Evolutionary conservation across 2,329 filamentous ascomycete genomes (phyloP), one percentile per base, ranked within the genome.

Genomic region (Ophiosphaerella herpotricha): DNA sequence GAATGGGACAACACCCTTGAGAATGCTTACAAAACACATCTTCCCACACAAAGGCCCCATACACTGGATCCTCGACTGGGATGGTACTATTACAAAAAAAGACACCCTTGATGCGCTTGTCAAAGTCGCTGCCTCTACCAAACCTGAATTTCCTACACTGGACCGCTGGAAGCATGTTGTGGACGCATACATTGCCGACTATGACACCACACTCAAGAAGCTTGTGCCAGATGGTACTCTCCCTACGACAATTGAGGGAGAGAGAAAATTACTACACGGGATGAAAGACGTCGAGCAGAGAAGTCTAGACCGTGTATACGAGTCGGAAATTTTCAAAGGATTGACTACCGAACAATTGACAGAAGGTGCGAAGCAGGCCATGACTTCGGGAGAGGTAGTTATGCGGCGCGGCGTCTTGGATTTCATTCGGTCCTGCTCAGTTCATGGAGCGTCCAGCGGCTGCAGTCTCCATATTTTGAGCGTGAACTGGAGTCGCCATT

Each of bases 401-500:
- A 43, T 79, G 5, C 70, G 77, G 13, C 31, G 57, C 3, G 75
- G 74, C 3, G 77, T 70, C 64, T 14, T 55, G 9, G 48, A 62
- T 0, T 66, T 78, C 8, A 55, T 75, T 11, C n/a, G 58, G 12
- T 39, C 59, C 14, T 50, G 68, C 8, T 54, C 48, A 23, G 26
- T n/a, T 4, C 43, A 48, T 3, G 14, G 37, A 29, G 18, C n/a
- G 7, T 33, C 44, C 14, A 9, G 41, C 6, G 31, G 24, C 7
- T 53, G 63, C 23, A 35, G 13, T 1, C 24, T 76, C 32, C 58
- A 60, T 23, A 72, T 80, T 14, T 40, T 79, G 5, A 79, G 76
- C 44, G 77, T 79, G 2, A 80, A 80, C 48, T 80, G 78, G 78
- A 78, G 76, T 50, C 64, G 63, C 14, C 60, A 59, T 1, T 78